phyloP scores from a whole-genome alignment of 257 asterid genomes.

The Plantago elongata region DNA sequence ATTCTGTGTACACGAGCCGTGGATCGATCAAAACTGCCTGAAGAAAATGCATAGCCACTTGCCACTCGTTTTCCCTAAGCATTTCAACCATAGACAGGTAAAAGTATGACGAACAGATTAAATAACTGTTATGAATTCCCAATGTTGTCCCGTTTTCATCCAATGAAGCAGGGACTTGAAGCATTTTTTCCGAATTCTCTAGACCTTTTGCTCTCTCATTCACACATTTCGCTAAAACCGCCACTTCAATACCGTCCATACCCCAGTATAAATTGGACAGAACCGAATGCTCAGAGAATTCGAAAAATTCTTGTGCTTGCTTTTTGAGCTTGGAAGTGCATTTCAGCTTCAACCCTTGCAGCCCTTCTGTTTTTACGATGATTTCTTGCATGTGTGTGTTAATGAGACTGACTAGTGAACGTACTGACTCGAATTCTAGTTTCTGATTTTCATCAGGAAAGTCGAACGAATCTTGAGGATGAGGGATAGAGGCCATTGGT shows the following conservation, averaged over 20 bases:
- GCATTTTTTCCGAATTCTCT: conserved; percentile 64
- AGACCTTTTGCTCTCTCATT: conserved; percentile 37
- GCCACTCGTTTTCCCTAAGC: conserved; percentile 56
- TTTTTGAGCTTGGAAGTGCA: conserved; percentile 57
- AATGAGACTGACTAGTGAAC: conserved; percentile 37
- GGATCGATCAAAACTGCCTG: conserved; percentile 69
- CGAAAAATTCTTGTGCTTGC: conserved; percentile 46
- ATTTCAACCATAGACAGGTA: conserved; percentile 52
- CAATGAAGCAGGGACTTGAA: conserved; percentile 78
- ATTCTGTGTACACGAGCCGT: conserved; percentile 38
- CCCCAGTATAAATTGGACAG: conserved; percentile 86
- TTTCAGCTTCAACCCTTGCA: conserved; percentile 37
- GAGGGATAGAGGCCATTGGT: conserved; percentile 44
- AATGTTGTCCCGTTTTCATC: conserved; percentile 56
- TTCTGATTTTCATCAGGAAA: conserved; percentile 36
- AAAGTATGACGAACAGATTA: conserved; percentile 58
- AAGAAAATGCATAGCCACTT: conserved; percentile 69
- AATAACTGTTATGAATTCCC: conserved; percentile 45
- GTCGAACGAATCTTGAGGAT: conserved; percentile 19
- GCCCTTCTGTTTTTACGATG: conserved; percentile 31
- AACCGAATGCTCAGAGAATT: conserved; percentile 64
- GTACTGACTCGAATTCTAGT: conserved; percentile 45
- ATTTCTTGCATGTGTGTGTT: conserved; percentile 37
- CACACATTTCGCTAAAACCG: conserved; percentile 22
- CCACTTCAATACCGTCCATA: conserved; percentile 45